A percentile compares a stretch with the other conserved stretches of the same genome.
Evolutionary conservation across 164 flowering plant genomes (phyloP).

Genomic region (Annona squamosa): DNA sequence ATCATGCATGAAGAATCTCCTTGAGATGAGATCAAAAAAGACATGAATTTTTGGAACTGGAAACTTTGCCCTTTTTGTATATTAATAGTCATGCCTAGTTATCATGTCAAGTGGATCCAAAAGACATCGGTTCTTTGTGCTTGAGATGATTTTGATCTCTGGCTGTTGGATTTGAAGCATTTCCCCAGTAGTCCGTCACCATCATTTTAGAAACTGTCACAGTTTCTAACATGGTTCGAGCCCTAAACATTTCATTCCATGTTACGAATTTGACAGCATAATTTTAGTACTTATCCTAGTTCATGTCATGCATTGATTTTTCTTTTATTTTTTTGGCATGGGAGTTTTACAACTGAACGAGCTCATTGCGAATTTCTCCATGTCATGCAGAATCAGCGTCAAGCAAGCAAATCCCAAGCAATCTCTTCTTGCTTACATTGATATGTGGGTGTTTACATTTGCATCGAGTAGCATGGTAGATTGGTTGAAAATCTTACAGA

Average conservation of each 20-base stretch:
- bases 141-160: neutral
- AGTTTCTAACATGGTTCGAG: neutral
- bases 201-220: neutral
- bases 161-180: neutral
- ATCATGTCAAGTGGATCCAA: neutral
- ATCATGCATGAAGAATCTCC: neutral
- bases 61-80: neutral
- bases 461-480: constrained; percentile 12
- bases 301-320: no score
- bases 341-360: neutral
- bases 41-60: neutral
- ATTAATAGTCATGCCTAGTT: neutral
- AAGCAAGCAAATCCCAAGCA: constrained; percentile 14
- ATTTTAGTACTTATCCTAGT: neutral
- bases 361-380: neutral
- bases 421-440: constrained; percentile 22
- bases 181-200: neutral
- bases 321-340: no score
- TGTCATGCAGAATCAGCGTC: constrained; percentile 37
- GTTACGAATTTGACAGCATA: neutral
- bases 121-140: neutral
- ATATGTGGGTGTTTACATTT: constrained; percentile 22
- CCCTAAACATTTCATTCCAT: neutral
- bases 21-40: neutral
- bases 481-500: neutral